Conservation (phyloP, 2,329 filamentous ascomycete genomes). For the Periconia sp. region DNA sequence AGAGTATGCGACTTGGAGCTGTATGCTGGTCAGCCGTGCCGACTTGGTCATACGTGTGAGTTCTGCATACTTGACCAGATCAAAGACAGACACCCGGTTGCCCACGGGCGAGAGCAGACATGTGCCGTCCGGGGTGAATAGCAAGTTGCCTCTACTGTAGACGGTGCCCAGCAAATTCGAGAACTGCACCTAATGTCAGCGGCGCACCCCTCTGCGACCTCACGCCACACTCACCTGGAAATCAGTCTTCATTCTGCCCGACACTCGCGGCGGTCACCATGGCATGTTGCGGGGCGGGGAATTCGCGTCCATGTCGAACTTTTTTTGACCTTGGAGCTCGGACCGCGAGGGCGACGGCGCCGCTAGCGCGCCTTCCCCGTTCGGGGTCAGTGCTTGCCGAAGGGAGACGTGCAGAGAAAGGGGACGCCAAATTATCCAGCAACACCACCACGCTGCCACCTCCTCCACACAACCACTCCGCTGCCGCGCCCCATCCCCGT, state of each 20-base stretch:
- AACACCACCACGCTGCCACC: conserved; percentile 28
- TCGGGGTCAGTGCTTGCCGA: conserved; percentile 46
- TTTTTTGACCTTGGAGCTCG: conserved; percentile 37
- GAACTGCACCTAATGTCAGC: conserved; percentile 69
- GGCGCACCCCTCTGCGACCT: background rate
- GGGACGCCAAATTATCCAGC: conserved; percentile 46
- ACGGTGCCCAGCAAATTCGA: conserved; percentile 98
- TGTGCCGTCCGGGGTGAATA: conserved; percentile 95
- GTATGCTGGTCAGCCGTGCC: conserved; percentile 12
- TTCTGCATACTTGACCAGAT: conserved; percentile 83
- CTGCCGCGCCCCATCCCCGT: conserved; percentile 13
- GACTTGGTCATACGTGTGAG: background rate
- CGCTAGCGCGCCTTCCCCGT: conserved; percentile 39
- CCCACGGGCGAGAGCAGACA: conserved; percentile 95
- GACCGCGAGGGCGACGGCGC: conserved; percentile 20
- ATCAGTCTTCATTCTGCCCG: conserved; percentile 87
- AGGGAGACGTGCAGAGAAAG: conserved; percentile 46
- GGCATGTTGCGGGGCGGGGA: conserved; percentile 22
- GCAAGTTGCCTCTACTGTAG: conserved; percentile 95
- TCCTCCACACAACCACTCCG: conserved; percentile 15
- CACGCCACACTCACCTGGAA: conserved; percentile 75
- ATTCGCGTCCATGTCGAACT: conserved; percentile 35
- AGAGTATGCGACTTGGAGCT: conserved; percentile 89
- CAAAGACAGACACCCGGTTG: conserved; percentile 94
- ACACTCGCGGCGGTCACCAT: conserved; percentile 18